Evolutionary conservation across 1,284 basidiomycete genomes (phyloP), one percentile per base, ranked within the genome.

Genomic region (Moniliophthora roreri): DNA sequence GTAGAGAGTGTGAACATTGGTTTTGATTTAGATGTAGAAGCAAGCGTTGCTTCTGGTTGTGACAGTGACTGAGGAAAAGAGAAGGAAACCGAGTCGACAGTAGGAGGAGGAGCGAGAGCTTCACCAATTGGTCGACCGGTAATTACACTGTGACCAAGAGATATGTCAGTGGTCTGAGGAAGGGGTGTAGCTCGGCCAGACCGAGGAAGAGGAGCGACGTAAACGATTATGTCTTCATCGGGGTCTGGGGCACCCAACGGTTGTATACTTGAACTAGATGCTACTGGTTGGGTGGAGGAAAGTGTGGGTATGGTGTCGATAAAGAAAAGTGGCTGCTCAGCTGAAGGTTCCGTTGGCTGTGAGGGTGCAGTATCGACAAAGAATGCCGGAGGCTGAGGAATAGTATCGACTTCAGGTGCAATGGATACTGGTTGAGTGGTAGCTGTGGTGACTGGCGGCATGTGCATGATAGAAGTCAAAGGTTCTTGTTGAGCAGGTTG

Each of bases 221-320:
- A 85, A 13, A 85, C 81, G 46, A 85, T 84, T 0, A 73, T 59
- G 54, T 84, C 82, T 26, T 83, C 82, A 3, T 80, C 77, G 45
- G 73, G 71, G 28, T 32, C 28, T 32, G 6, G 7, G 11, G 28
- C 1, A 73, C 7, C n/a, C 70, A 49, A 77, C 72, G 15, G 65
- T 47, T 0, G 75, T 73, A 56, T 81, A 78, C 32, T 81, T 63
- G 51, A 74, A 66, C 59, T 79, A 78, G 3, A 52, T 44, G 6
- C 59, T 23, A 1, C 35, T 18, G 11, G 47, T 38, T 42, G 50
- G 53, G 1, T 59, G 23, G n/a, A 15, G 32, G 41, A 13, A 24
- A 39, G 52, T 9, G 51, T 45, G n/a, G 55, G 51, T 7, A 59
- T 62, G 1, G 61, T 54, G 28, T 65, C 61, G 21, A 69, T 60